These are phyloP conservation scores for Fraxinus greggii DNA, from an alignment of 305 asterid genomes.

Conservation along the genomic window DNA sequence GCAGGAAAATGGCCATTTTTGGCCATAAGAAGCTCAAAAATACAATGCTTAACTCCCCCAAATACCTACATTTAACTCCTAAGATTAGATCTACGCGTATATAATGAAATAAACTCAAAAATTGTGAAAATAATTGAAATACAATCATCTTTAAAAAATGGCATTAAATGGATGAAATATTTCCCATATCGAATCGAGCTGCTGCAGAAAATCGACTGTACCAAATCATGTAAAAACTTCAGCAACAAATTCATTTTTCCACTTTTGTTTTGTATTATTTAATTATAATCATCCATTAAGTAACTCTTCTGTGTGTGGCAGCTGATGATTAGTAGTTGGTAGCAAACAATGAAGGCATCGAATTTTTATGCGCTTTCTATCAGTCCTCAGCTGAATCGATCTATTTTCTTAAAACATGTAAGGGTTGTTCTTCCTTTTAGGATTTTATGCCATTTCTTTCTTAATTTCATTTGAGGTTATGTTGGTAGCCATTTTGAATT, in stretches of 20 bases:
- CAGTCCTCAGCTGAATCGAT: constrained; percentile 9
- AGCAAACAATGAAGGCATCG: background rate
- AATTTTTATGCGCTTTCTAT: background rate
- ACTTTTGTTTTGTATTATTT: background rate
- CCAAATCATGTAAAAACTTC: background rate
- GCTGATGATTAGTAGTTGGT: background rate
- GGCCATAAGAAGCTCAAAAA: no score
- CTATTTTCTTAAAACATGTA: constrained; percentile 32
- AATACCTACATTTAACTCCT: no score
- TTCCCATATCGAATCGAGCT: background rate
- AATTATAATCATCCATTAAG: background rate
- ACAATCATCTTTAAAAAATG: no score
- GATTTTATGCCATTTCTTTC: background rate
- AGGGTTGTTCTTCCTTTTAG: background rate
- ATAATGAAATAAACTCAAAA: no score
- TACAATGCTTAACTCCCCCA: no score
- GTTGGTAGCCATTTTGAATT: background rate
- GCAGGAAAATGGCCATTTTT: no score
- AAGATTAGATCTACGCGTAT: no score
- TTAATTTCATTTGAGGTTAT: background rate
- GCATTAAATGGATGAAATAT: no score
- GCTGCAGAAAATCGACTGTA: background rate
- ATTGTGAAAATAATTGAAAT: no score
- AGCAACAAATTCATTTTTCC: background rate
- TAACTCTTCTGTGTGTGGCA: background rate